Conservation (phyloP, 805 yeast genomes). For the Schizosaccharomyces lindneri region DNA sequence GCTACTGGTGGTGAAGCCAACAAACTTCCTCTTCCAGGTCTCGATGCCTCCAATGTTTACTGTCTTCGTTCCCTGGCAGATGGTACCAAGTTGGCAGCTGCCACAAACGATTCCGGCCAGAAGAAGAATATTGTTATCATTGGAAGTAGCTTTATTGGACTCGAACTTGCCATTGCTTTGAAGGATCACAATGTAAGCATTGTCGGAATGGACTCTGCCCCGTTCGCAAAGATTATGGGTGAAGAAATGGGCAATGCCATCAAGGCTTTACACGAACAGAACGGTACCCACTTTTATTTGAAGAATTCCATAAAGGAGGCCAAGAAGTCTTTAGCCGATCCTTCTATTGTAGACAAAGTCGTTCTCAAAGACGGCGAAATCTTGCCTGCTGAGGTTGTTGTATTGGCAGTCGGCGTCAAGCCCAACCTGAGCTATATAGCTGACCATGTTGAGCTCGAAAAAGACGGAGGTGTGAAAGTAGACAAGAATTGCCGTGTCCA, state of each 20-base stretch:
- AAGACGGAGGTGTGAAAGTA: slow-evolving; percentile 3
- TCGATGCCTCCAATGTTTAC: slow-evolving; percentile 2
- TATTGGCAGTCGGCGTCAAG: slow-evolving; percentile 4
- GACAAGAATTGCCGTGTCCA: slow-evolving; percentile 3
- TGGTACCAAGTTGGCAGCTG: slow-evolving; percentile 1
- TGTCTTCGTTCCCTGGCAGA: slow-evolving; percentile 1
- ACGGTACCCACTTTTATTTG: slow-evolving; percentile 1
- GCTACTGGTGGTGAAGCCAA: slow-evolving; percentile 5
- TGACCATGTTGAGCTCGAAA: not conserved
- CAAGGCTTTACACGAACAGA: slow-evolving; percentile 1
- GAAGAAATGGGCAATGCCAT: slow-evolving; percentile 2
- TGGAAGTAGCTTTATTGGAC: slow-evolving; percentile 5
- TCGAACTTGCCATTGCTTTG: slow-evolving; percentile 3
- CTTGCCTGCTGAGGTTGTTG: slow-evolving; percentile 3
- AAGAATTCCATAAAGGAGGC: not conserved
- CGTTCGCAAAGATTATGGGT: slow-evolving; percentile 3
- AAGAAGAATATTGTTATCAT: slow-evolving; percentile 4
- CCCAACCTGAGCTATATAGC: slow-evolving; percentile 2
- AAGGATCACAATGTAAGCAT: slow-evolving; percentile 3
- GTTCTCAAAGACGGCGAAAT: slow-evolving; percentile 3
- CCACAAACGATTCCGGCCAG: not conserved
- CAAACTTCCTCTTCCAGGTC: slow-evolving; percentile 3
- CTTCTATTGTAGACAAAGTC: slow-evolving; percentile 2
- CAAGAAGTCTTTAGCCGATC: not conserved
- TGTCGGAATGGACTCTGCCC: slow-evolving; percentile 2